These are phyloP conservation scores for Poa pratensis DNA, from an alignment of 176 grass and related monocot species.

Conservation along the genomic window DNA sequence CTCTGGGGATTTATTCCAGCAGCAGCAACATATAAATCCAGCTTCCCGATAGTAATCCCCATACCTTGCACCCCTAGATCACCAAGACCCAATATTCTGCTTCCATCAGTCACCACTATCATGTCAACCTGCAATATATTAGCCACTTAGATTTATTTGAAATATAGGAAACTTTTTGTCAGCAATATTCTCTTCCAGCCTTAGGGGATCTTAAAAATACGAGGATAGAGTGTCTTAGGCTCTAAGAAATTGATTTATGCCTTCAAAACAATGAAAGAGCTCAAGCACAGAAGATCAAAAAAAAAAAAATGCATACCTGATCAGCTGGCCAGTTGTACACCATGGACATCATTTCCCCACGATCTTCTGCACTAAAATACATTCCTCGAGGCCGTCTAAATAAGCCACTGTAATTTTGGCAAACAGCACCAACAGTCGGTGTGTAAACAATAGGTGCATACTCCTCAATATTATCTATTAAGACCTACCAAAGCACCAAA, in stretches of 20 bases:
- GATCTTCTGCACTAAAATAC: conserved; percentile 94
- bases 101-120: conserved; percentile 99
- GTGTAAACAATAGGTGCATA: conserved; percentile 98
- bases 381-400: conserved; percentile 90
- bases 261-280: conserved; percentile 22
- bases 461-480: conserved; percentile 92
- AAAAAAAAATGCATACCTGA: conserved; percentile 54
- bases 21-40: conserved; percentile 97
- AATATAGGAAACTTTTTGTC: conserved; percentile 12
- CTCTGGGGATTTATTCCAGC: conserved; percentile 99
- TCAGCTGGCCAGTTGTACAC: conserved; percentile 99
- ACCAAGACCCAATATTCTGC: conserved; percentile 97
- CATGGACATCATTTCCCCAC: conserved; percentile 99
- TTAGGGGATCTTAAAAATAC: conserved; percentile 33
- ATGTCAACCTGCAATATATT: conserved; percentile 80
- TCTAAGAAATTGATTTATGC: background rate
- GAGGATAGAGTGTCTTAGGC: conserved; percentile 13
- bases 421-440: conserved; percentile 90
- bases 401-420: conserved; percentile 98
- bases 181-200: background rate
- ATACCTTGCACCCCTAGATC: conserved; percentile 99
- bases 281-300: conserved; percentile 21
- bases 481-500: conserved; percentile 57
- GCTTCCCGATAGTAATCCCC: conserved; percentile 90
- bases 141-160: conserved; percentile 21